Evolutionary conservation across 176 grass and related monocot species (phyloP).

Genomic region (Zoysia pacifica): DNA sequence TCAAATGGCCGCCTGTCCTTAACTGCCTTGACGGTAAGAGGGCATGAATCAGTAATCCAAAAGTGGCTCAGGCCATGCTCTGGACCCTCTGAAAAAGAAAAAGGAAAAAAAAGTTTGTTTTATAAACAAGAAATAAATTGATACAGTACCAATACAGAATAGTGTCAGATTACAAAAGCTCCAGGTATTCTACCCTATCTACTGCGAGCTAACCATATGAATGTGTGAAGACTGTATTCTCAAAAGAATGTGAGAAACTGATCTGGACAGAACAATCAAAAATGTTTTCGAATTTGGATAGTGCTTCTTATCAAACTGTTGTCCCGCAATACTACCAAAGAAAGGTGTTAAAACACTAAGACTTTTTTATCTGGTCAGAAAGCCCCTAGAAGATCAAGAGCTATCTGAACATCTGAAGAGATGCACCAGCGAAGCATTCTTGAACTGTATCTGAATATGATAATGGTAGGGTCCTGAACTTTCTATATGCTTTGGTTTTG

Average conservation of each 20-base stretch:
- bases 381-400: background rate
- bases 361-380: background rate
- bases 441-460: background rate
- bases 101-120: background rate
- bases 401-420: background rate
- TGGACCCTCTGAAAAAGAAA: slow-evolving; percentile 55
- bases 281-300: background rate
- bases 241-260: background rate
- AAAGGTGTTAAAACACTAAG: background rate
- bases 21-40: slow-evolving; percentile 70
- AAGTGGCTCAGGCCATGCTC: slow-evolving; percentile 74
- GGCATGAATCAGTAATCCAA: slow-evolving; percentile 97
- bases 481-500: background rate
- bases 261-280: slow-evolving; percentile 18
- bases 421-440: background rate
- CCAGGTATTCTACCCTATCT: background rate
- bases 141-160: background rate
- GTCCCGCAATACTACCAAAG: background rate
- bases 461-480: background rate
- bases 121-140: slow-evolving; percentile 1
- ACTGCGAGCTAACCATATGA: background rate
- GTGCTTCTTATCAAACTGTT: background rate
- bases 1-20: slow-evolving; percentile 70
- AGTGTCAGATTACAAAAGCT: slow-evolving; percentile 13
- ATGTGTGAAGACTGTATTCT: background rate